phyloP scores from a whole-genome alignment of 768 basidiomycete genomes.

The Russula vinacea region DNA sequence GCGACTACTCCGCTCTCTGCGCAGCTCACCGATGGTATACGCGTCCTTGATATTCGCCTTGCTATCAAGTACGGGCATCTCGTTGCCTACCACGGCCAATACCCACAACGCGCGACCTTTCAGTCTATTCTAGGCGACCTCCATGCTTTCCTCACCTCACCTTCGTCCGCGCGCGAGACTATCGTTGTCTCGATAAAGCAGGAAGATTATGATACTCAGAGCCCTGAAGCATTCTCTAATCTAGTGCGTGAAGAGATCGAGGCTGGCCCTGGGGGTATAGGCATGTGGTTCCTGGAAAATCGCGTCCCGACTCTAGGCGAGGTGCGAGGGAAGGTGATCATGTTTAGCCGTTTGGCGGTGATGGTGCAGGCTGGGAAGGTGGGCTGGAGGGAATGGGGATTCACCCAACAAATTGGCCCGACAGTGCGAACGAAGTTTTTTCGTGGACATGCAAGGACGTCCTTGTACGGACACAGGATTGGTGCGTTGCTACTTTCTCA shows the following conservation, averaged over 20 bases:
- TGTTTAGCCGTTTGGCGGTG: conserved; percentile 80
- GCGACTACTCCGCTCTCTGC: conserved; percentile 53
- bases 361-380: conserved; percentile 65
- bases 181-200: conserved; percentile 88
- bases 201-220: conserved; percentile 59
- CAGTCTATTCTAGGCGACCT: conserved; percentile 58
- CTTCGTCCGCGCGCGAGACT: conserved; percentile 60
- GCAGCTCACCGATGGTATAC: conserved; percentile 76
- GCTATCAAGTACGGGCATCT: conserved; percentile 60
- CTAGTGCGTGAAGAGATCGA: conserved; percentile 65
- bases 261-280: conserved; percentile 47
- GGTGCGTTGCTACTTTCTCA: conserved; percentile 46
- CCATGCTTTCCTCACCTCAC: conserved; percentile 59
- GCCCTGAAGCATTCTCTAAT: conserved; percentile 53
- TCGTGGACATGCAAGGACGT: conserved; percentile 73
- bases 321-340: conserved; percentile 77
- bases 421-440: conserved; percentile 70
- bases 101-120: conserved; percentile 69
- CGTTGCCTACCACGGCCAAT: conserved; percentile 76
- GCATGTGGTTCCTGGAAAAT: conserved; percentile 82
- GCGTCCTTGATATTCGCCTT: conserved; percentile 79
- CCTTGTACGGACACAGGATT: conserved; percentile 76
- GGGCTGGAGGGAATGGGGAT: conserved; percentile 75
- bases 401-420: conserved; percentile 84
- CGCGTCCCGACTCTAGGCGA: conserved; percentile 77